Evolutionary conservation across 441 rosid species (phyloP), one percentile per base, ranked within the genome.

Genomic region (Jatropha podagrica): DNA sequence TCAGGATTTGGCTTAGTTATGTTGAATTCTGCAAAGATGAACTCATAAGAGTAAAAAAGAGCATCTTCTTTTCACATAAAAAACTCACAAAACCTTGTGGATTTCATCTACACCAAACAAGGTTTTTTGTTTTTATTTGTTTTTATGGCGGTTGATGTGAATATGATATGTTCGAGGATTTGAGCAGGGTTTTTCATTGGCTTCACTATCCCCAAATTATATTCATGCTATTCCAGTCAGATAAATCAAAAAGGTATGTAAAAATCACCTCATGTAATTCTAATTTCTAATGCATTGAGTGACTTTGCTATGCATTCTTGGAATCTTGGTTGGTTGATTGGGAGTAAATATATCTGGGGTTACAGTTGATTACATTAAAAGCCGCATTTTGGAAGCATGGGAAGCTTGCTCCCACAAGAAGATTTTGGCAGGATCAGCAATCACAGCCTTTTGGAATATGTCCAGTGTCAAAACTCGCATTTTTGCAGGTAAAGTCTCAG

Each of bases 391-490:
- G 73, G 94, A 89, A 79, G 83, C 91, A 18, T 93, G 97, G 98
- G 88, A 84, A 76, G 82, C 83, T 65, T 91, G 97, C 83, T 86
- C 98, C 80, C 97, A 88, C 83, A 93, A 92, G 87, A 95, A 95
- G 87, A 64, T 92, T 23, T 87, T 93, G 3, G 90, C 91, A 72
- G 92, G 92, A 72, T 91, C 95, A 41, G 91, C 90, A n/a, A 78
- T 82, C 76, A 88, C 92, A 63, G 95, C 91, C 23, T 96, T 93
- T 76, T 96, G 99, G 99, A 91, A 92, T 77, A 78, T 96, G 40
- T 88, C 98, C 40, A 79, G 88, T 38, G 65, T 90, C 72, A 95
- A 85, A 84, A 90, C 95, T 63, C 94, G 99, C 32, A 82, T 92
- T 69, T 85, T 95, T 55, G 71, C 95, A 51, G 92, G 99, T 92